Evolutionary conservation across 2,329 filamentous ascomycete genomes (phyloP).

Genomic region (Whalleya microplaca): DNA sequence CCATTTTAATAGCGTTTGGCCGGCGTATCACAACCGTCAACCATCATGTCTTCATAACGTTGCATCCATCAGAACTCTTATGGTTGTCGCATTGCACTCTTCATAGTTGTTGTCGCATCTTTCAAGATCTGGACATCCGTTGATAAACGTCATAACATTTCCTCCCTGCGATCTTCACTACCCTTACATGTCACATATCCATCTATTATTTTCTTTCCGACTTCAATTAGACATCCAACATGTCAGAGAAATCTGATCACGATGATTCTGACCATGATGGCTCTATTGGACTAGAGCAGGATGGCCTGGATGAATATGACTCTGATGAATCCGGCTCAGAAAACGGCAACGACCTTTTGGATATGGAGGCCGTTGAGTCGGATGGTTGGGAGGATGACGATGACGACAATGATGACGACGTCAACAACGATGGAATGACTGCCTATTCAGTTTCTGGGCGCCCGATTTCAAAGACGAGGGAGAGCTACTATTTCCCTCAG

Average conservation of each 20-base stretch:
- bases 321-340: slow-evolving; percentile 27
- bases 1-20: no score
- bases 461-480: no score
- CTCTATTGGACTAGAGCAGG: slow-evolving; percentile 13
- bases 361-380: slow-evolving; percentile 38
- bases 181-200: neutral
- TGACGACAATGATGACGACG: slow-evolving; percentile 10
- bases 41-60: no score
- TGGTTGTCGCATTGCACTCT: no score
- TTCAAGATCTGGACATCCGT: no score
- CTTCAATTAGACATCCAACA: slow-evolving; percentile 4
- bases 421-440: slow-evolving; percentile 7
- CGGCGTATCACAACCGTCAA: no score
- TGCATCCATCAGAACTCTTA: no score
- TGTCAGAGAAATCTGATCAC: slow-evolving; percentile 34
- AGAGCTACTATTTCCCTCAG: slow-evolving; percentile 36
- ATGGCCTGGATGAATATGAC: slow-evolving; percentile 18
- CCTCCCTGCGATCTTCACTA: no score
- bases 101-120: no score
- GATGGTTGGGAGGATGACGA: slow-evolving; percentile 23
- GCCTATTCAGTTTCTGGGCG: no score
- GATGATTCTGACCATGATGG: slow-evolving; percentile 27
- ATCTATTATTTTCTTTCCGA: neutral
- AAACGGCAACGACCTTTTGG: slow-evolving; percentile 29
- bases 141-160: no score